Evolutionary conservation across 257 asterid genomes (phyloP), one percentile per base, ranked within the genome.

Genomic region (Solanum appendiculatum): DNA sequence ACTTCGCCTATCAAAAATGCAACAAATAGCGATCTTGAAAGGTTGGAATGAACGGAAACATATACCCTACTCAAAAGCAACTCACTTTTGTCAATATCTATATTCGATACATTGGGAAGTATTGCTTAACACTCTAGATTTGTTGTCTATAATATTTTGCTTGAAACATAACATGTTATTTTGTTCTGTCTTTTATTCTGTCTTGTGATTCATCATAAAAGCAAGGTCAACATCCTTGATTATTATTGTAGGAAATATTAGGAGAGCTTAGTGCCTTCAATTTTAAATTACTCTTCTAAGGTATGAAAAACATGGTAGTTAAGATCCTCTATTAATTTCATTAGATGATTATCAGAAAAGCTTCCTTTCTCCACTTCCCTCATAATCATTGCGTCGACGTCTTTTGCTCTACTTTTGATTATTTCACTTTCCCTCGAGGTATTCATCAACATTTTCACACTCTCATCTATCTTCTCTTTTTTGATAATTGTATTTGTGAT

Each of bases 321-420:
- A 27, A 90, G 31, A 23, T 81, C n/a, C n/a, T n/a, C n/a, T n/a
- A n/a, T n/a, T n/a, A n/a, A n/a, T n/a, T n/a, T n/a, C n/a, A n/a
- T n/a, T n/a, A n/a, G n/a, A n/a, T n/a, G n/a, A n/a, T n/a, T n/a
- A n/a, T n/a, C n/a, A n/a, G n/a, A n/a, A n/a, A n/a, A n/a, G n/a
- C n/a, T n/a, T n/a, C n/a, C n/a, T n/a, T n/a, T n/a, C n/a, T n/a
- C n/a, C n/a, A n/a, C n/a, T n/a, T n/a, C n/a, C n/a, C n/a, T n/a
- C n/a, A n/a, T 82, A 7, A 51, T 69, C 44, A n/a, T 78, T 31
- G 15, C 68, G 33, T 85, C 85, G 0, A n/a, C 36, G 33, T 54
- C 42, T 82, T 75, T 82, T 11, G 75, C 89, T 21, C 87, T 86
- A 3, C 37, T n/a, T 63, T 88, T 90, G 20, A 84, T 83, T 18